Conservation (phyloP, 1,284 basidiomycete genomes). For the Papiliotrema fonsecae region DNA sequence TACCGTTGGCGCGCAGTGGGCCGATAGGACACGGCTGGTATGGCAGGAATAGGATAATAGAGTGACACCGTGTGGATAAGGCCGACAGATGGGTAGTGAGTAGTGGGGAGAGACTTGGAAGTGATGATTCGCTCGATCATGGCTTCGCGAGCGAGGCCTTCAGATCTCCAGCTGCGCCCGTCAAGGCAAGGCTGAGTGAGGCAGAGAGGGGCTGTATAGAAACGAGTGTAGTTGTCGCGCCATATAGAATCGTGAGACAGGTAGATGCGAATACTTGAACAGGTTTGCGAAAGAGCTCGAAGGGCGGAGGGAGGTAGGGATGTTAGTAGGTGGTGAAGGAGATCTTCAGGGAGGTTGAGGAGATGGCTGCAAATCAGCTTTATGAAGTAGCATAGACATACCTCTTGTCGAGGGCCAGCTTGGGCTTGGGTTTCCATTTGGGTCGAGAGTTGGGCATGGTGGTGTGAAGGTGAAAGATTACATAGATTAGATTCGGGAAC, state of each 20-base stretch:
- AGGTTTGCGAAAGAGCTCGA: conserved; percentile 23
- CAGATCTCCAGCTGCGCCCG: conserved; percentile 31
- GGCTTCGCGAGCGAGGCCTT: conserved; percentile 31
- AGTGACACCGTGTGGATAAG: conserved; percentile 40
- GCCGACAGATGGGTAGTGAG: conserved; percentile 36
- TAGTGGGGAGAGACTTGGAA: conserved; percentile 30
- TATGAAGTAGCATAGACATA: background rate
- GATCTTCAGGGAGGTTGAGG: conserved; percentile 35
- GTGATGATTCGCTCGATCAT: conserved; percentile 40
- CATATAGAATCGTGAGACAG: conserved; percentile 38
- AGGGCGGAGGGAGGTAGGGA: conserved; percentile 37
- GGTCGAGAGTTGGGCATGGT: no score
- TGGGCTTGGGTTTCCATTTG: background rate
- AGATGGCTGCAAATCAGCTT: conserved; percentile 22
- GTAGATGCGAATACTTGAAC: conserved; percentile 25
- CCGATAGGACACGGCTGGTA: background rate
- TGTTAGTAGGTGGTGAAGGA: conserved; percentile 34
- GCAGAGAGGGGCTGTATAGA: conserved; percentile 26
- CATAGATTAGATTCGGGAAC: no score
- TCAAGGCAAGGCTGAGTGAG: conserved; percentile 7
- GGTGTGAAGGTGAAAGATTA: no score
- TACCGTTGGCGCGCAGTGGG: conserved; percentile 38
- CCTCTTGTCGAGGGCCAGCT: background rate
- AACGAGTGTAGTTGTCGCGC: conserved; percentile 41
- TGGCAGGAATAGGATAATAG: conserved; percentile 32